phyloP scores from a whole-genome alignment of 768 basidiomycete genomes.

The Boletus insuetus region DNA sequence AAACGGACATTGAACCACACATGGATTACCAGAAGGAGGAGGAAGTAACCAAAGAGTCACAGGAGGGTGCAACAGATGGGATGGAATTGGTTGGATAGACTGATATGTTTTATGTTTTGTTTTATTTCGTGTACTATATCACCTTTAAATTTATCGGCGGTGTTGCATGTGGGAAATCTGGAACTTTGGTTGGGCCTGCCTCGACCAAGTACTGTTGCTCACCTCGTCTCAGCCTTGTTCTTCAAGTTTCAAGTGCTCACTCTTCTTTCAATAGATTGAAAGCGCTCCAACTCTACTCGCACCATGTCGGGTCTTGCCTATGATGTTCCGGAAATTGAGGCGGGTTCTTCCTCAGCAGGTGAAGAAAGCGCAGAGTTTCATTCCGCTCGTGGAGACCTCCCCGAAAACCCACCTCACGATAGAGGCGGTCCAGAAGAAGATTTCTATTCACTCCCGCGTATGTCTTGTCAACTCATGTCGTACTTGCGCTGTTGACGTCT shows the following conservation, averaged over 20 bases:
- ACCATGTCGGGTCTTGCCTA: conserved; percentile 33
- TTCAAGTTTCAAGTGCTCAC: not conserved
- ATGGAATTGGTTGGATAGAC: conserved; percentile 21
- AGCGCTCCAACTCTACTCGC: not conserved
- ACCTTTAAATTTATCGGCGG: not conserved
- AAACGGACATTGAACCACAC: conserved; percentile 4
- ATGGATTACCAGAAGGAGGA: conserved; percentile 2
- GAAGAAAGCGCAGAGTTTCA: conserved; percentile 3
- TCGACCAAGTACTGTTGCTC: not conserved
- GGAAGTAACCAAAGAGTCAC: not conserved
- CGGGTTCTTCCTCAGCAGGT: conserved; percentile 6
- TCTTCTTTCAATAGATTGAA: not conserved
- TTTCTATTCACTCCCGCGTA: conserved; percentile 23
- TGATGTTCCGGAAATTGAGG: conserved; percentile 20
- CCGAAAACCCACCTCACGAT: conserved; percentile 2
- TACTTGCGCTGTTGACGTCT: conserved; percentile 7
- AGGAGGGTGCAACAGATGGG: conserved; percentile 2
- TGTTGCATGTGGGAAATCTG: conserved; percentile 15
- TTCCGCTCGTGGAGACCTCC: not conserved
- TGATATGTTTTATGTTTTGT: not conserved
- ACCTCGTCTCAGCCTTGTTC: not conserved
- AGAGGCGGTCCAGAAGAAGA: conserved; percentile 7
- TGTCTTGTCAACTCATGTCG: conserved; percentile 5
- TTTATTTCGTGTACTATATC: not conserved
- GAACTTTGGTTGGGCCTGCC: not conserved